Conservation (phyloP, 495 filamentous ascomycete genomes). For the Penicillium tannophilum region DNA sequence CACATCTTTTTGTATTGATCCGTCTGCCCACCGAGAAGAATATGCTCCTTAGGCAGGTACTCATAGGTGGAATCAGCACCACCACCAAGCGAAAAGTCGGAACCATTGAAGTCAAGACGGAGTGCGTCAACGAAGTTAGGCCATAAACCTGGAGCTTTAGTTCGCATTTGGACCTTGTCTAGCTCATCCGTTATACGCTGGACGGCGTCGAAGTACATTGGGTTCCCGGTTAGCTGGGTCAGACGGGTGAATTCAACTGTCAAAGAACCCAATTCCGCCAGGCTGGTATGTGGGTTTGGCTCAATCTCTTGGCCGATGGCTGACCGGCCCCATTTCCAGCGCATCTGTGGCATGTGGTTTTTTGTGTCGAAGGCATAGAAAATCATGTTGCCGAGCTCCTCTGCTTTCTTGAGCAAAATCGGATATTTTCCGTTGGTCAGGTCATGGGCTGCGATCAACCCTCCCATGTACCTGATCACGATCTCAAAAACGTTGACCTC, state of each 20-base stretch:
- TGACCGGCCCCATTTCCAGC: constrained; percentile 54
- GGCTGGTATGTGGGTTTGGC: constrained; percentile 45
- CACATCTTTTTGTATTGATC: constrained; percentile 84
- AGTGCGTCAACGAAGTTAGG: constrained; percentile 73
- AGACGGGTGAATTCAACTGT: constrained; percentile 92
- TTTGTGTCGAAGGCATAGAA: constrained; percentile 94
- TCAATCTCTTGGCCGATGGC: constrained; percentile 40
- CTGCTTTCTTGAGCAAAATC: constrained; percentile 79
- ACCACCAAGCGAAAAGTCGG: constrained; percentile 77
- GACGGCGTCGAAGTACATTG: constrained; percentile 91
- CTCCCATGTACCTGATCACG: constrained; percentile 84
- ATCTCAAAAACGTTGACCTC: constrained; percentile 85
- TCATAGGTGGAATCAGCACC: constrained; percentile 94
- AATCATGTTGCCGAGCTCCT: constrained; percentile 83
- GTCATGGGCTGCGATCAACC: constrained; percentile 81
- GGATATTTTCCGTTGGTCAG: constrained; percentile 65
- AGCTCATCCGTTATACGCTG: constrained; percentile 83
- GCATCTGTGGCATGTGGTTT: constrained; percentile 83
- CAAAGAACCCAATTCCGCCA: constrained; percentile 87
- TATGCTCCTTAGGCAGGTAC: constrained; percentile 85
- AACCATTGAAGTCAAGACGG: constrained; percentile 42
- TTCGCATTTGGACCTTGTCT: constrained; percentile 69
- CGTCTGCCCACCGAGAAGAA: constrained; percentile 76
- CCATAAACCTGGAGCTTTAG: constrained; percentile 79
- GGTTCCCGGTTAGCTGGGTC: constrained; percentile 81